A percentile compares a stretch with the other conserved stretches of the same genome.
These are phyloP conservation scores for Populus trichocarpa DNA, from an alignment of 441 rosid species.

Conservation along the genomic window DNA sequence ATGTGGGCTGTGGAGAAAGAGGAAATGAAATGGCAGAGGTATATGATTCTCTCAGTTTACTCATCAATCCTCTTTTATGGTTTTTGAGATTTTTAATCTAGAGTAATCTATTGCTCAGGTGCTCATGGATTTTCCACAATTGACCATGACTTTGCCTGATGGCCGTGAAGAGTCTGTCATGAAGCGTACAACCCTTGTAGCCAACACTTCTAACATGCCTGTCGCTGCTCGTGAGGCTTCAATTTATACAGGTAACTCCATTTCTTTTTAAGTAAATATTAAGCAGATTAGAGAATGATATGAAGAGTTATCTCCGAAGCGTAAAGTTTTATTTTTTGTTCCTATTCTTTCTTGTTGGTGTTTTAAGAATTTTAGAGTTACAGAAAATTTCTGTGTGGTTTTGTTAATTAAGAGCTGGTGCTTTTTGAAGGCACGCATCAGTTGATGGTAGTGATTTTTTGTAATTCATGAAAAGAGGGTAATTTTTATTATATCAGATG, in stretches of 20 bases:
- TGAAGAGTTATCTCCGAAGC: conserved; percentile 19
- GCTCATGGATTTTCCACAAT: conserved; percentile 99
- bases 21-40: conserved; percentile 99
- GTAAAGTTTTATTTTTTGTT: background rate
- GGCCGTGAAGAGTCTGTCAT: conserved; percentile 99
- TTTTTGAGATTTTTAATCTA: background rate
- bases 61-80: background rate
- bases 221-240: conserved; percentile 99
- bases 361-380: background rate
- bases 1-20: conserved; percentile 98
- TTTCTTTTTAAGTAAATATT: background rate
- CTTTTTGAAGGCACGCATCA: background rate
- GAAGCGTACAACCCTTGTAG: conserved; percentile 98
- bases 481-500: background rate
- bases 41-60: conserved; percentile 20
- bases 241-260: conserved; percentile 81
- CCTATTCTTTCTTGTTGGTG: background rate
- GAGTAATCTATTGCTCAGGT: conserved; percentile 44
- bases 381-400: background rate
- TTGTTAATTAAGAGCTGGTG: background rate
- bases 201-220: conserved; percentile 99
- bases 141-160: conserved; percentile 99
- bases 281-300: background rate
- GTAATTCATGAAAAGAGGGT: background rate
- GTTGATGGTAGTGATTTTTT: background rate